Evolutionary conservation across 208 protist genomes (phyloP).

Genomic region (Trypanosoma melophagium): DNA sequence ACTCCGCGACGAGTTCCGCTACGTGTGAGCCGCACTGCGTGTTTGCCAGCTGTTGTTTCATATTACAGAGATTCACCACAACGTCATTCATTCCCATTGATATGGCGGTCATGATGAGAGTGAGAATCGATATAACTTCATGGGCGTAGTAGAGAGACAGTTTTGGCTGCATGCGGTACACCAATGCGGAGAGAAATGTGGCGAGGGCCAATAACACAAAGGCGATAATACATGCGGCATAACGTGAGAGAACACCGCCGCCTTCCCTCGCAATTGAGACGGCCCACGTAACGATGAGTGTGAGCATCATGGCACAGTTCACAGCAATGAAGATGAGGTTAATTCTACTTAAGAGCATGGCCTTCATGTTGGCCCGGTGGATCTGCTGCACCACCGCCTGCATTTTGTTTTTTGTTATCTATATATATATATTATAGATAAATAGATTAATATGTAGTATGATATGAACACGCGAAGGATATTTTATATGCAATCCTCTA

Average conservation of each 20-base stretch:
- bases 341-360: constrained; percentile 64
- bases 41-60: constrained; percentile 23
- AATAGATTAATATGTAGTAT: too few species aligned
- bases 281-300: constrained; percentile 70
- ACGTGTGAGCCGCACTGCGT: constrained; percentile 61
- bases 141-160: constrained; percentile 72
- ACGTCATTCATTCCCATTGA: constrained; percentile 83
- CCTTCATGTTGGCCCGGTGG: constrained; percentile 69
- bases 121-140: constrained; percentile 61
- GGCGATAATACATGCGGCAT: constrained; percentile 57
- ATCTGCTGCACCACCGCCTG: constrained; percentile 67
- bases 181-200: constrained; percentile 55
- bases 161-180: constrained; percentile 57
- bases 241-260: constrained; percentile 44
- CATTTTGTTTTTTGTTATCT: constrained; percentile 34
- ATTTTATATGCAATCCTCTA: too few species aligned
- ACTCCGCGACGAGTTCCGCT: constrained; percentile 61
- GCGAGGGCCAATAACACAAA: constrained; percentile 59
- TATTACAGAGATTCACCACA: constrained; percentile 69
- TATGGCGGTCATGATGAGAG: constrained; percentile 61
- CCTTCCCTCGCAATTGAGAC: constrained; percentile 52
- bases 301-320: constrained; percentile 55
- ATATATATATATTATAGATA: too few species aligned
- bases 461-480: too few species aligned
- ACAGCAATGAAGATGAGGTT: constrained; percentile 62